phyloP scores from a whole-genome alignment of 2,329 filamentous ascomycete genomes.

The Ceratocystis smalleyi region DNA sequence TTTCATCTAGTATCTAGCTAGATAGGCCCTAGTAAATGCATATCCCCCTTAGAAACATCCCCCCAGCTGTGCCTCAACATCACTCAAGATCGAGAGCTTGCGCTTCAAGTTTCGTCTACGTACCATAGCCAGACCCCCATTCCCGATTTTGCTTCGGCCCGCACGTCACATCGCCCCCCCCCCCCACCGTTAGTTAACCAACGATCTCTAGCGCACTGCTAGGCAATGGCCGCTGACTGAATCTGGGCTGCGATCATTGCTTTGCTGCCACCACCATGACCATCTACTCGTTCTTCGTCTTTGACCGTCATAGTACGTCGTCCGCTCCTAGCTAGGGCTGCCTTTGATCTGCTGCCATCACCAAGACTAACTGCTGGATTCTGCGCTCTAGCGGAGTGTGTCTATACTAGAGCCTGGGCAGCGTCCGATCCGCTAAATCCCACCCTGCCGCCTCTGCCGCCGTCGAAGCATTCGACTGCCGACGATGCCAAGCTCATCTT shows the following conservation, averaged over 20 bases:
- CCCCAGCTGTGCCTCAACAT: neutral
- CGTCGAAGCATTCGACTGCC: conserved; percentile 24
- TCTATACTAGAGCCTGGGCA: conserved; percentile 83
- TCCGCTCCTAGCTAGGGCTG: neutral
- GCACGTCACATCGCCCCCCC: neutral
- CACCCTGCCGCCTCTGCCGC: conserved; percentile 20
- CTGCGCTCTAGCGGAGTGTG: conserved; percentile 63
- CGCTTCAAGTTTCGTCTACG: neutral
- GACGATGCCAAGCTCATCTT: conserved; percentile 97
- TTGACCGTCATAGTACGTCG: conserved; percentile 82
- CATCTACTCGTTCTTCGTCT: conserved; percentile 97
- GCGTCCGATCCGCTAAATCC: conserved; percentile 28
- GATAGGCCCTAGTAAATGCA: neutral
- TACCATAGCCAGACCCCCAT: neutral
- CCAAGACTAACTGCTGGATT: neutral
- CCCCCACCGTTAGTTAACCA: neutral
- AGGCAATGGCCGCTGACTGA: conserved; percentile 8
- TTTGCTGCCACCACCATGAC: conserved; percentile 44
- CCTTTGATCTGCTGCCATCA: conserved; percentile 14
- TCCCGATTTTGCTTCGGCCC: neutral
- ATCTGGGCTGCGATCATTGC: conserved; percentile 1
- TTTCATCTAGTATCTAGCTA: neutral
- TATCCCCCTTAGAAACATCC: neutral
- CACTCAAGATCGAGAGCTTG: neutral
- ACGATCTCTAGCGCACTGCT: neutral